Evolutionary conservation across 2,329 filamentous ascomycete species (phyloP).

Genomic region (Torrubiellomyces zombiae): DNA sequence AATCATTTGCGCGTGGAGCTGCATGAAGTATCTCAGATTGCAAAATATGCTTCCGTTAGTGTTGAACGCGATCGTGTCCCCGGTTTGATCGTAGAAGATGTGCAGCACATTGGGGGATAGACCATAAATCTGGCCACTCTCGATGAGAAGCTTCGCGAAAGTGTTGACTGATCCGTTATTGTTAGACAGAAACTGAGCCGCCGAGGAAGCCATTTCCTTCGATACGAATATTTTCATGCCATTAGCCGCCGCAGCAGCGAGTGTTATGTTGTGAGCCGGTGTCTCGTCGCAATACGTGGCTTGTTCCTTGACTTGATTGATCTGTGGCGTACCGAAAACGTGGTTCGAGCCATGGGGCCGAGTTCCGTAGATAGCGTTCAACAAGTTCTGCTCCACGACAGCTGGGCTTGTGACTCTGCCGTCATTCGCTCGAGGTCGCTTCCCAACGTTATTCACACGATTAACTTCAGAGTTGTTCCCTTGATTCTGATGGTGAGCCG

Average conservation of each 20-base stretch:
- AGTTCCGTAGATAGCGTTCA: conserved; percentile 63
- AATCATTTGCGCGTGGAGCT: conserved; percentile 46
- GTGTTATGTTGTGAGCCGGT: conserved; percentile 55
- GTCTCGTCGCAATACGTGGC: conserved; percentile 72
- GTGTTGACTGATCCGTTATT: conserved; percentile 47
- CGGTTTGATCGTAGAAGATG: conserved; percentile 69
- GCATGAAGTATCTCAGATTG: conserved; percentile 75
- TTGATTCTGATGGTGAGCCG: conserved; percentile 18
- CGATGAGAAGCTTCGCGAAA: conserved; percentile 54
- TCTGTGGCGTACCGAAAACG: conserved; percentile 57
- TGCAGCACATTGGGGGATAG: conserved; percentile 55
- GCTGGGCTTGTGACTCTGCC: conserved; percentile 42
- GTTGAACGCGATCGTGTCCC: conserved; percentile 87
- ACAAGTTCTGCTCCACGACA: conserved; percentile 50
- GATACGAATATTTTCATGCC: conserved; percentile 60
- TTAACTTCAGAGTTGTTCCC: too few relatives aligned
- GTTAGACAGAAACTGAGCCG: conserved; percentile 37
- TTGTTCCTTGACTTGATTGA: conserved; percentile 63
- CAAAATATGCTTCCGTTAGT: conserved; percentile 76
- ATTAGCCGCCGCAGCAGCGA: conserved; percentile 51
- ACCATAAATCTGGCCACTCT: conserved; percentile 56
- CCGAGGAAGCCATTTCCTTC: conserved; percentile 30
- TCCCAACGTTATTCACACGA: background rate
- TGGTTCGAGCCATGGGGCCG: conserved; percentile 57
- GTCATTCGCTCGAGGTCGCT: conserved; percentile 20